Conservation (phyloP, 805 yeast genomes). For the Sugiyamaella chiloensis region DNA sequence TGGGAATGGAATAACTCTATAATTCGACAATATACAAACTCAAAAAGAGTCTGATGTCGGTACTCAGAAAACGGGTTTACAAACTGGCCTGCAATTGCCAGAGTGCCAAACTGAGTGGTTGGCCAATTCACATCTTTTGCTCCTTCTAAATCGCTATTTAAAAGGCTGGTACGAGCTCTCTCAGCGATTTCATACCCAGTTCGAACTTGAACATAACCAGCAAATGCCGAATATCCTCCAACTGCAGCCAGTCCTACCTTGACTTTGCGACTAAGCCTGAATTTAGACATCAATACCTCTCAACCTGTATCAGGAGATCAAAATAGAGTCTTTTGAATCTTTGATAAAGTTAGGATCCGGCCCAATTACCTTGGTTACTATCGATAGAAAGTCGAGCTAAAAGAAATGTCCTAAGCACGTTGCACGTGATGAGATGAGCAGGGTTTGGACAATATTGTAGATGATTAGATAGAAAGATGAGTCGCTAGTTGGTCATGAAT, state of each 20-base stretch:
- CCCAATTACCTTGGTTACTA: no score
- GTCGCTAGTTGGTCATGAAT: no score
- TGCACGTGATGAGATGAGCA: no score
- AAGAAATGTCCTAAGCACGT: no score
- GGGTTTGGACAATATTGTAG: no score
- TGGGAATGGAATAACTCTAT: conserved; percentile 62
- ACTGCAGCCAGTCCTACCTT: conserved; percentile 25
- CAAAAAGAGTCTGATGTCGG: conserved; percentile 84
- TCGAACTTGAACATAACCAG: conserved; percentile 54
- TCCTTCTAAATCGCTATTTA: conserved; percentile 22
- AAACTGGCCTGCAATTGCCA: conserved; percentile 69
- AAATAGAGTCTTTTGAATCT: no score
- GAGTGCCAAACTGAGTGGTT: conserved; percentile 39
- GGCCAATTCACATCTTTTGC: conserved; percentile 21
- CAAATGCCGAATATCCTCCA: conserved; percentile 58
- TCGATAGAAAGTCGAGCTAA: no score
- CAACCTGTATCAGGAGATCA: no score
- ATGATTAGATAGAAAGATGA: no score
- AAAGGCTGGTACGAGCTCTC: conserved; percentile 37
- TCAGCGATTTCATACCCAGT: conserved; percentile 53
- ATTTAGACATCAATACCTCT: neutral
- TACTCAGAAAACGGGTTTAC: conserved; percentile 91
- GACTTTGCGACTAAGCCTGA: neutral
- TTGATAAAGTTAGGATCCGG: no score
- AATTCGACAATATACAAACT: conserved; percentile 71